Evolutionary conservation across 176 grass and related monocot genomes (phyloP).

Genomic region (Zea luxurians): DNA sequence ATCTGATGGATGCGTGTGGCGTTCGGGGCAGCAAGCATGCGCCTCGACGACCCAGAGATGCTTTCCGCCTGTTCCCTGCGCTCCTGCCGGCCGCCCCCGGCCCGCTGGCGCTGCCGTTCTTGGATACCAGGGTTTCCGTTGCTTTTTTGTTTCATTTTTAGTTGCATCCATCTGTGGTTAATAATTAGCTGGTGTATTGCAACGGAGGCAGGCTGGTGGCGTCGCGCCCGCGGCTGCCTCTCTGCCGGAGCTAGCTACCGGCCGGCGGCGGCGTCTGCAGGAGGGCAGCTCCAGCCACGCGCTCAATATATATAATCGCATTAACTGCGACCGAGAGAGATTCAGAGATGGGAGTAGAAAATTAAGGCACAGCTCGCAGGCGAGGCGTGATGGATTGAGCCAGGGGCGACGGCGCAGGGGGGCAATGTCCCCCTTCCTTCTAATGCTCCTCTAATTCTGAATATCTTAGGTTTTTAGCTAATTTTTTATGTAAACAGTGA

Average conservation of each 20-base stretch:
- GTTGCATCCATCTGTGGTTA: neutral
- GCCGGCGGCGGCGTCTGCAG: no score
- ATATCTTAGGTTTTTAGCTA: no score
- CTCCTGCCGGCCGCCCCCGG: neutral
- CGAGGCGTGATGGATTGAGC: slow-evolving; percentile 21
- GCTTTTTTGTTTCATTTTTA: neutral
- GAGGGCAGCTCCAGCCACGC: neutral
- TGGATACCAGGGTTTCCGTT: neutral
- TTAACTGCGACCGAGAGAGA: neutral
- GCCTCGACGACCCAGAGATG: neutral
- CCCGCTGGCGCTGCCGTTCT: neutral
- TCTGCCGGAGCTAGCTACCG: neutral
- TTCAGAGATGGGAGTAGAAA: slow-evolving; percentile 24
- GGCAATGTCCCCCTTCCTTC: no score
- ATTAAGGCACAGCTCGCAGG: neutral
- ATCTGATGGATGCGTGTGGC: slow-evolving; percentile 39
- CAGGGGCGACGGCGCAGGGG: no score
- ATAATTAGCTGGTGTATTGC: slow-evolving; percentile 1
- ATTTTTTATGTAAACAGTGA: no score
- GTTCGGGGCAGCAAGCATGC: neutral
- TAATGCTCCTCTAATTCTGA: no score
- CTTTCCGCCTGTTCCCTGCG: neutral
- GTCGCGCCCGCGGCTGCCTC: neutral
- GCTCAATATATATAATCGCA: no score
- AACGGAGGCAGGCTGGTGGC: neutral